Evolutionary conservation across 106 monocot species (phyloP).

Genomic region (Chionographis japonica): DNA sequence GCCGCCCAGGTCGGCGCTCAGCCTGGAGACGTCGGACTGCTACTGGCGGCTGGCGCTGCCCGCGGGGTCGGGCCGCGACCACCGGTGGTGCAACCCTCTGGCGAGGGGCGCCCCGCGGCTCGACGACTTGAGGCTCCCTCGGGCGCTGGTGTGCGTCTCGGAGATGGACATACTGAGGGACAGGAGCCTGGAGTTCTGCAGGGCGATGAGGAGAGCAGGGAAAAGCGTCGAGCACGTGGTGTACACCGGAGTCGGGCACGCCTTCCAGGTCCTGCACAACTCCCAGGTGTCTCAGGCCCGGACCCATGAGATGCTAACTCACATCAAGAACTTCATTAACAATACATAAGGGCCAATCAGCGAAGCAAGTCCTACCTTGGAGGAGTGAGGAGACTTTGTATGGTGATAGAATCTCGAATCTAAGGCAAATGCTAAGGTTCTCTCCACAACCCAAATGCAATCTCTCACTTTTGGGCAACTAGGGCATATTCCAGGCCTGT

Average conservation of each 20-base stretch:
- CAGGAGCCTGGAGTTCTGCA: constrained; percentile 59
- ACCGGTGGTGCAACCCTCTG: constrained; percentile 65
- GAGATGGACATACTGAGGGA: constrained; percentile 73
- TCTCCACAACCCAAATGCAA: too few species aligned
- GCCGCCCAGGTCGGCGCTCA: constrained; percentile 47
- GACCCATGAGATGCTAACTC: constrained; percentile 47
- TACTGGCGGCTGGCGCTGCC: constrained; percentile 86
- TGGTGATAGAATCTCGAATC: too few species aligned
- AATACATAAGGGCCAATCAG: background rate
- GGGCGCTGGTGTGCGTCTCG: constrained; percentile 42
- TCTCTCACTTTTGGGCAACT: too few species aligned
- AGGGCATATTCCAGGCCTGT: too few species aligned
- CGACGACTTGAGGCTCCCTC: constrained; percentile 20
- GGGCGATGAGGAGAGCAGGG: constrained; percentile 44
- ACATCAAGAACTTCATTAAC: constrained; percentile 51
- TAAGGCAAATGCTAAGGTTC: too few species aligned
- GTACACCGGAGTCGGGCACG: constrained; percentile 74
- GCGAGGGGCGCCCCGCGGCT: constrained; percentile 1
- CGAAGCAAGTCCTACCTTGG: background rate
- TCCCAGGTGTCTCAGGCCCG: constrained; percentile 39
- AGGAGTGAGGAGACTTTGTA: too few species aligned
- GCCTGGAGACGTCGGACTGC: constrained; percentile 46
- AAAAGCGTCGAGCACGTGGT: constrained; percentile 35
- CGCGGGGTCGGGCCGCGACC: constrained; percentile 39
- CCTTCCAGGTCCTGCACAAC: constrained; percentile 63